Evolutionary conservation across 2,329 filamentous ascomycete genomes (phyloP).

Genomic region (Exophiala calicioides): DNA sequence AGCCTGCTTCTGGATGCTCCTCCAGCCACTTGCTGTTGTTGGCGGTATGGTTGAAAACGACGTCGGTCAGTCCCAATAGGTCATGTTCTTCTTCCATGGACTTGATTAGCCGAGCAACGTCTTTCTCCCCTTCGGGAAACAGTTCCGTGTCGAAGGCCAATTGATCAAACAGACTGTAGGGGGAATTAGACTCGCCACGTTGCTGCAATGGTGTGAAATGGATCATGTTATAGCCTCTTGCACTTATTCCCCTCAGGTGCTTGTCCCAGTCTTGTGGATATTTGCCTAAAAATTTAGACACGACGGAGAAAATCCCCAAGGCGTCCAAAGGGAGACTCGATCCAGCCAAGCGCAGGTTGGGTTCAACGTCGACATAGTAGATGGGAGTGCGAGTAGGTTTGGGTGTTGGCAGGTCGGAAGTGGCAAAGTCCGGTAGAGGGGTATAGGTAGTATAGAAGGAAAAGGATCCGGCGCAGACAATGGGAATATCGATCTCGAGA

Average conservation of each 20-base stretch:
- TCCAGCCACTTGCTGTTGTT: constrained; percentile 93
- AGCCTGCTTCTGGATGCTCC: constrained; percentile 91
- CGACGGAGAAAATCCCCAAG: constrained; percentile 85
- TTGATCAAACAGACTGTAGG: constrained; percentile 95
- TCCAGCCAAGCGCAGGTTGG: constrained; percentile 72
- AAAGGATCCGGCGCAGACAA: constrained; percentile 81
- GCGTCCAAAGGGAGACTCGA: constrained; percentile 78
- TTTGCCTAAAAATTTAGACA: constrained; percentile 97
- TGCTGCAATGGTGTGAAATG: constrained; percentile 95
- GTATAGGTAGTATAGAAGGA: constrained; percentile 93
- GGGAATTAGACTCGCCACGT: constrained; percentile 87
- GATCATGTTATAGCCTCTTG: constrained; percentile 96
- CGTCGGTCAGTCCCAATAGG: constrained; percentile 85
- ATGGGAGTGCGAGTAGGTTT: constrained; percentile 68
- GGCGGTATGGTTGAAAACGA: constrained; percentile 97
- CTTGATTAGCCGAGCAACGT: constrained; percentile 73
- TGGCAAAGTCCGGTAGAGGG: constrained; percentile 76
- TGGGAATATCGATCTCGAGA: constrained; percentile 84
- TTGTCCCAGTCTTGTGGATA: constrained; percentile 89
- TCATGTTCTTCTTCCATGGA: constrained; percentile 84
- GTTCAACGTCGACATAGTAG: constrained; percentile 94
- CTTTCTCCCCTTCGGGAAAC: constrained; percentile 82
- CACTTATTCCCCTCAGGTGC: constrained; percentile 82
- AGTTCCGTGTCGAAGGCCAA: constrained; percentile 76
- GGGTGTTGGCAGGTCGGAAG: constrained; percentile 51